A percentile compares a stretch with the other conserved stretches of the same genome.
These are phyloP conservation scores for Anthostomella pinea DNA, from an alignment of 2,329 filamentous ascomycete genomes.

Conservation along the genomic window DNA sequence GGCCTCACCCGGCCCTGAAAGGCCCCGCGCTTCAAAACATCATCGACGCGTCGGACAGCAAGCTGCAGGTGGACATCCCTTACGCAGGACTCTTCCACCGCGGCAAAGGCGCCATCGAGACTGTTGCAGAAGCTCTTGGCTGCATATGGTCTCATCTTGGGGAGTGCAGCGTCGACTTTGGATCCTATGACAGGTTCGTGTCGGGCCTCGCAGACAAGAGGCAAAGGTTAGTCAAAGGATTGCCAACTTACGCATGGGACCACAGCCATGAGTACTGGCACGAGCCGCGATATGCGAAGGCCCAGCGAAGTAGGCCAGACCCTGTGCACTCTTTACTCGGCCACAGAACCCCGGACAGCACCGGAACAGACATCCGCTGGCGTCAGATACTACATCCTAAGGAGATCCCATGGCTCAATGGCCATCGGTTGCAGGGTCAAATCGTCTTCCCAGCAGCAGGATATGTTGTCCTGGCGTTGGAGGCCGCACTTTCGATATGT, in stretches of 20 bases:
- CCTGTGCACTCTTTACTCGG: constrained; percentile 1
- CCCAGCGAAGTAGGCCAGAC: not conserved
- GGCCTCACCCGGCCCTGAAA: constrained; percentile 15
- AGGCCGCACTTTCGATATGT: too few species aligned
- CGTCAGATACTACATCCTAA: constrained; percentile 2
- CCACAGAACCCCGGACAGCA: not conserved
- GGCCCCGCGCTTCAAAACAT: constrained; percentile 6
- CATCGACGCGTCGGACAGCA: too few species aligned
- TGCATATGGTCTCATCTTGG: constrained; percentile 9
- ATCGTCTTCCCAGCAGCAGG: not conserved
- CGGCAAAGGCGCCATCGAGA: constrained; percentile 3
- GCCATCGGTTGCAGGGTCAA: constrained; percentile 27
- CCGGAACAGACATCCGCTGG: constrained; percentile 1
- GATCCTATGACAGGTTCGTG: not conserved
- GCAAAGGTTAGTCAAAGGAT: constrained; percentile 3
- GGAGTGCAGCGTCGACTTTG: not conserved
- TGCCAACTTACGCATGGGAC: constrained; percentile 9
- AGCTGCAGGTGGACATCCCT: constrained; percentile 1
- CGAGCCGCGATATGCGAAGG: constrained; percentile 7
- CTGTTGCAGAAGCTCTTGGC: constrained; percentile 3
- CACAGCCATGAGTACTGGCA: constrained; percentile 7
- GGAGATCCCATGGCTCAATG: constrained; percentile 17
- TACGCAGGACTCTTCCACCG: constrained; percentile 10
- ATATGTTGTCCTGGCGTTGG: too few species aligned
- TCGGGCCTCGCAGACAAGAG: not conserved